Evolutionary conservation across 2,329 filamentous ascomycete species (phyloP), one percentile per base, ranked within the genome.

Genomic region (Hirsutella rhossiliensis): DNA sequence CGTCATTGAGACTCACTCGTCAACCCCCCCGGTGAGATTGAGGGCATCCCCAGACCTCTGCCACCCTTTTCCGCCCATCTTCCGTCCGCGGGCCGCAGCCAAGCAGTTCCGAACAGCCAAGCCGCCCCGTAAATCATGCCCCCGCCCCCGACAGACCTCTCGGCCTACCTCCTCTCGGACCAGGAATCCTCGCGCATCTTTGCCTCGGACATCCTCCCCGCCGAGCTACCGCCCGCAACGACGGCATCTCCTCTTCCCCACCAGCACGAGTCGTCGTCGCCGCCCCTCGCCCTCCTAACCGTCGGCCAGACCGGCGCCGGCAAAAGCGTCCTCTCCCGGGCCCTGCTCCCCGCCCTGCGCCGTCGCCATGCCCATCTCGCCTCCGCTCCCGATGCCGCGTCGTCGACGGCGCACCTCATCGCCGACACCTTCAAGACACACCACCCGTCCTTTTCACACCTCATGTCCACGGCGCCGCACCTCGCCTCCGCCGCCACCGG

Each of bases 341-440:
- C 54, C 30, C 54, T 72, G 41, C 55, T 60, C 17, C 40, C 48
- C 4, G 62, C 63, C 39, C 51, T 71, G 28, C 42, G 13, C 41
- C 47, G 40, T 37, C 46, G 42, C 36, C 42, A 18, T 15, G 43
- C 27, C 12, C 23, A 6, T 6, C 6, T 9, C 23, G 23, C 23
- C 23, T 5, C 23, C n/a, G n/a, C n/a, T n/a, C 23, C 13, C 13
- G 34, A 17, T 13, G 11, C 17, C 3, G 5, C 19, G 8, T 18
- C 17, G 13, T 20, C 11, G 17, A 46, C 56, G 15, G 61, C 59
- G 17, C 68, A 72, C 56, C 62, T 72, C 49, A 65, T 72, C 44
- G 67, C 68, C 43, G 68, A 72, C 60, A 66, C 65, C 19, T 71
- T 69, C 63, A 72, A 72, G 51, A 62, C 63, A 4, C 65, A 69